Base-by-base conservation (phyloP, 2,329 filamentous ascomycete species). In the Epichloe scottii region DNA sequence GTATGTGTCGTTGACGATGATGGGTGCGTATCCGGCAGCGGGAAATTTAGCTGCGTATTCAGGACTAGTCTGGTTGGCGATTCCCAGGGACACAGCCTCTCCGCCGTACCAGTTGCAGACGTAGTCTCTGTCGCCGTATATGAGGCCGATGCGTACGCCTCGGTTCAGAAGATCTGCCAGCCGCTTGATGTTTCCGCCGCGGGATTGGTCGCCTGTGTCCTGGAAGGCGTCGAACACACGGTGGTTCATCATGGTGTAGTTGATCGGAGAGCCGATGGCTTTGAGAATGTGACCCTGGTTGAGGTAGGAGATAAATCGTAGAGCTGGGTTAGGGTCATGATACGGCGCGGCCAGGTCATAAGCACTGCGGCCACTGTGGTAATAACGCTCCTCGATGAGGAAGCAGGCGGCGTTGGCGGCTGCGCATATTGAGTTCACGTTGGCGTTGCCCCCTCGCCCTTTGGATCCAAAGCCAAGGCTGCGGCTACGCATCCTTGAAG, bases 51-150 rank as follows among this genome's bases (percentile, higher is more conserved):
- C 65, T 0, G 71, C 66, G 55, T 84, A 81, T 17, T 66, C 59
- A 15, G 64, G 57, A 5, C 68, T 68, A 26, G 74, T 67, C 45
- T 73, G 67, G 11, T 73, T 69, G 40, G 80, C 73, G 0, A 89
- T 69, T 5, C 75, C 74, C 3, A 88, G 71, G 3, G 83, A 86
- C 41, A 87, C 73, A 2, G 83, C 81, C 65, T 93, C 77, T 37
- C 86, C 87, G n/a, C 88, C 87, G 56, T 84, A 71, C 67, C 84
- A 83, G 62, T 82, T 82, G 63, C 79, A 83, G 54, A 79, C 75
- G 59, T 78, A 82, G 63, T 83, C 79, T 54, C 77, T 67, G 59
- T 82, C 79, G 26, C 79, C 78, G 62, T 91, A 87, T 51, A 89
- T 76, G 53, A 93, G 68, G 5, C 84, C 83, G 15, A 93, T 77